Evolutionary conservation across 75 land plant species (phyloP), one percentile per base, ranked within the genome.

Genomic region (Selaginella moellendorffii): DNA sequence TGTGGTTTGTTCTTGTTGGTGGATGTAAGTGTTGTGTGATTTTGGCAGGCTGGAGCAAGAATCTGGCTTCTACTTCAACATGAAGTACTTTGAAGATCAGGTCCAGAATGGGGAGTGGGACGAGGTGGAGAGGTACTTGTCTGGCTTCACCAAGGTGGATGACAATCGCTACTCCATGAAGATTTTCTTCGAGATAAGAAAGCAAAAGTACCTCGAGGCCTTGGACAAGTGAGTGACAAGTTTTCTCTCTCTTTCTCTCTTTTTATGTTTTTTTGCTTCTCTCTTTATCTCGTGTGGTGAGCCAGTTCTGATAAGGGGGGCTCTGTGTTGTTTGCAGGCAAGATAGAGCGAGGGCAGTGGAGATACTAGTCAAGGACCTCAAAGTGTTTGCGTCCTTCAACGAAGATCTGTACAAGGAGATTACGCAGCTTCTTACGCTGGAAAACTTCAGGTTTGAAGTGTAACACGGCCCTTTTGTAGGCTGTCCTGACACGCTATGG

Each of bases 81-180:
- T 86, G 96, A 86, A 82, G 69, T 79, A 89, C 62, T 89, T 89
- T 69, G 92, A 89, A 53, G 96, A 89, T 26, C 76, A 73, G 31
- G 96, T 86, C 21, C 74, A 75, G 29, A 76, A 70, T 60, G 96
- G 96, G 25, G 84, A 89, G 54, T 89, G 96, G 96, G 96, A 89
- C 24, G 90, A 86, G 54, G 96, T 89, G 30, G 96, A 89, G 68
- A 72, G 78, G 59, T 86, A 88, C 68, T 71, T 88, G 1, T 82
- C 89, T 0, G 95, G 95, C 0, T 88, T 83, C 69, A 88, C 95
- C 1, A 89, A 89, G 70, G 86, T 89, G 54, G 96, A 89, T 74
- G 96, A 89, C 65, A 89, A 89, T 54, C 76, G 92, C 22, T 89
- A 86, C 46, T 89, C 96, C n/a, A 89, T 89, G 96, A 86, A 89